phyloP scores from a whole-genome alignment of 1,139 yeast species.

The Blastobotrys serpentis region DNA sequence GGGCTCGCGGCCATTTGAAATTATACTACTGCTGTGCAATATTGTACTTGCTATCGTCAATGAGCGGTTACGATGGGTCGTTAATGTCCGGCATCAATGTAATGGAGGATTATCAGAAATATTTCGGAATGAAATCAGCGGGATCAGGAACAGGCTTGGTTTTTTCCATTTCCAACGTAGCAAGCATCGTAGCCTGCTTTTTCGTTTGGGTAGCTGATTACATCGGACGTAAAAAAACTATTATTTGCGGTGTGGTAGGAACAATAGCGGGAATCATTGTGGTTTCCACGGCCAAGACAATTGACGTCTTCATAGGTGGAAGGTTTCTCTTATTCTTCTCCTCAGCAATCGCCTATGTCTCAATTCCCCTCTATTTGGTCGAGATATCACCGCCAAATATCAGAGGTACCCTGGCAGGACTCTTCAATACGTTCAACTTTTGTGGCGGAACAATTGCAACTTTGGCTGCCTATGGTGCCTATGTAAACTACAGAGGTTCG shows the following conservation, averaged over 20 bases:
- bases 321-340: slow-evolving; percentile 29
- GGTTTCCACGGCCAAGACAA: slow-evolving; percentile 15
- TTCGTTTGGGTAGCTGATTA: slow-evolving; percentile 22
- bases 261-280: slow-evolving; percentile 18
- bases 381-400: slow-evolving; percentile 40
- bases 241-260: slow-evolving; percentile 18
- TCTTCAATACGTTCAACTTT: slow-evolving; percentile 47
- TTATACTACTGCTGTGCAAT: slow-evolving; percentile 18
- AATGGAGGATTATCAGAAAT: slow-evolving; percentile 18
- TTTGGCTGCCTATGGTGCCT: slow-evolving; percentile 21
- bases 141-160: slow-evolving; percentile 20
- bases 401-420: slow-evolving; percentile 44
- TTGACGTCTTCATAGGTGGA: slow-evolving; percentile 24
- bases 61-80: slow-evolving; percentile 43
- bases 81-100: slow-evolving; percentile 22
- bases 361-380: slow-evolving; percentile 30
- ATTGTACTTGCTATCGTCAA: slow-evolving; percentile 41
- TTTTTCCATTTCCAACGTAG: slow-evolving; percentile 18
- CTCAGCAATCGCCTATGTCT: slow-evolving; percentile 26
- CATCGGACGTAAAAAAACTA: slow-evolving; percentile 20
- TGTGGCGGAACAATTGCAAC: slow-evolving; percentile 51
- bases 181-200: slow-evolving; percentile 17
- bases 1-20: slow-evolving; percentile 20
- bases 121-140: slow-evolving; percentile 15
- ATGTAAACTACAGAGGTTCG: slow-evolving; percentile 15